Conservation (phyloP, 768 basidiomycete genomes). For the Lactifluus hygrophoroides region DNA sequence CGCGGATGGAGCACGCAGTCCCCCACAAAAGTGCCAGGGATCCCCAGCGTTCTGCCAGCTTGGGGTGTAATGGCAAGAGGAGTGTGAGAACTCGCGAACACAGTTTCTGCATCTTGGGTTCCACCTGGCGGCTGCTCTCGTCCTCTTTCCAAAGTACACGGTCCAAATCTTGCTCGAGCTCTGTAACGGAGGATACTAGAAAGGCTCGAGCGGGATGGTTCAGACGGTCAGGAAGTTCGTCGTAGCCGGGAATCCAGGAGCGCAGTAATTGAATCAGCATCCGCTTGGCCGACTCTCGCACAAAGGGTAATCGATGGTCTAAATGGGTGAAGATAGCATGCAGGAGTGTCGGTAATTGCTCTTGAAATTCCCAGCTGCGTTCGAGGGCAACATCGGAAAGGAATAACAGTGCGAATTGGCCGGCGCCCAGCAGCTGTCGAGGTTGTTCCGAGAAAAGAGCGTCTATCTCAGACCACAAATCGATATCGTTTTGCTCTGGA, state of each 20-base stretch:
- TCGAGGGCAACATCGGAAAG: slow-evolving; percentile 69
- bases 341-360: slow-evolving; percentile 64
- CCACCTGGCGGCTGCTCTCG: slow-evolving; percentile 44
- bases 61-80: slow-evolving; percentile 59
- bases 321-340: slow-evolving; percentile 76
- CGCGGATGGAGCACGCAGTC: slow-evolving; percentile 78
- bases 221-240: slow-evolving; percentile 56
- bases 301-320: slow-evolving; percentile 63
- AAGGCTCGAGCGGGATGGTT: slow-evolving; percentile 37
- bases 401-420: slow-evolving; percentile 85
- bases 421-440: slow-evolving; percentile 62
- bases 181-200: slow-evolving; percentile 42
- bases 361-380: slow-evolving; percentile 64
- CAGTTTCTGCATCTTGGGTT: slow-evolving; percentile 61
- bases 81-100: slow-evolving; percentile 58
- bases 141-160: slow-evolving; percentile 65
- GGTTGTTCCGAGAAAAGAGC: slow-evolving; percentile 67
- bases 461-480: slow-evolving; percentile 74
- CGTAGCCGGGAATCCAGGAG: slow-evolving; percentile 72
- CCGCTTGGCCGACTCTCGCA: slow-evolving; percentile 63
- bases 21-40: slow-evolving; percentile 76
- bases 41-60: slow-evolving; percentile 70
- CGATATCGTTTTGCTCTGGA: slow-evolving; percentile 58
- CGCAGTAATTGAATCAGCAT: slow-evolving; percentile 82
- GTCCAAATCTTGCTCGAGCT: slow-evolving; percentile 52